A percentile compares a stretch with the other conserved stretches of the same genome.
phyloP scores from a whole-genome alignment of 1,139 yeast species.

The Chernovozyma aurita region DNA sequence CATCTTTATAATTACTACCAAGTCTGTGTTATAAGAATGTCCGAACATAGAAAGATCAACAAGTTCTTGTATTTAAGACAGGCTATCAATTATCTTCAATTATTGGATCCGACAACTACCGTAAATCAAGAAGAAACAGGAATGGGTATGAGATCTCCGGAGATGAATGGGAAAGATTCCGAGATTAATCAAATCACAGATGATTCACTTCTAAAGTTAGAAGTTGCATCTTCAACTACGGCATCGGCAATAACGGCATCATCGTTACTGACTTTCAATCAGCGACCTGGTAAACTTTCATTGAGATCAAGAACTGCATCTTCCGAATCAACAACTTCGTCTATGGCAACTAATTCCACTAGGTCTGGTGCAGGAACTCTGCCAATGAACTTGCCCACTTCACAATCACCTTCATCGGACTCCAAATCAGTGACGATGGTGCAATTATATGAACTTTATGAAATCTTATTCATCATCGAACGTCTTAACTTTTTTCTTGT shows the following conservation, averaged over 20 bases:
- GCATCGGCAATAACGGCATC: no score
- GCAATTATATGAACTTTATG: constrained; percentile 34
- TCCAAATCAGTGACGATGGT: no score
- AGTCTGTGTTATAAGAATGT: constrained; percentile 20
- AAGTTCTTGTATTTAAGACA: constrained; percentile 29
- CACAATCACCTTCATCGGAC: no score
- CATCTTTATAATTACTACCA: constrained; percentile 37
- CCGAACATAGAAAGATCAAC: constrained; percentile 23
- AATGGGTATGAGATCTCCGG: not conserved
- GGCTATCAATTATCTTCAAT: constrained; percentile 34
- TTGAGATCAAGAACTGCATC: not conserved
- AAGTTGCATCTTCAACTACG: no score
- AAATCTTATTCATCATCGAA: constrained; percentile 30
- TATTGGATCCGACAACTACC: constrained; percentile 21
- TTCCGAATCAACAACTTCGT: not conserved
- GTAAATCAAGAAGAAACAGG: not conserved
- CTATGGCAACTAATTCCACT: not conserved
- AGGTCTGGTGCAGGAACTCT: not conserved
- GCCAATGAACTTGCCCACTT: no score
- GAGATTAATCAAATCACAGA: no score
- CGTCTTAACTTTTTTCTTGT: constrained; percentile 26
- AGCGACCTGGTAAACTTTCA: no score
- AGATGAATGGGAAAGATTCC: not conserved
- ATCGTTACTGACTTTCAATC: no score
- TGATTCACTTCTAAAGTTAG: no score